phyloP scores from a whole-genome alignment of 179 eudicot genomes.

The Beta corolliflora region DNA sequence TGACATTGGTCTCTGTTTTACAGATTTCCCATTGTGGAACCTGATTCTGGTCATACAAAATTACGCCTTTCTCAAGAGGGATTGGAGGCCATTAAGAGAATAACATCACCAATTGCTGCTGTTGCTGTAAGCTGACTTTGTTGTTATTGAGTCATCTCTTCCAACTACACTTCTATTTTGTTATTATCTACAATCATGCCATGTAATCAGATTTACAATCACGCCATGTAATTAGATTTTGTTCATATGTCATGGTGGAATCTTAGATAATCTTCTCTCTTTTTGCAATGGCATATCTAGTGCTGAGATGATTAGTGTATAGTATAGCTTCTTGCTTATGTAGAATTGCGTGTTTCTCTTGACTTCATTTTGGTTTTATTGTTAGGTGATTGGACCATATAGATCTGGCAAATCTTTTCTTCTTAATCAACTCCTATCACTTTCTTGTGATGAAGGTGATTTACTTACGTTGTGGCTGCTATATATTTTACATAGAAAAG shows the following conservation, averaged over 20 bases:
- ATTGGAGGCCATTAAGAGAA: slow-evolving; percentile 84
- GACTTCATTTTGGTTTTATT: slow-evolving; percentile 27
- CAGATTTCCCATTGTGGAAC: slow-evolving; percentile 97
- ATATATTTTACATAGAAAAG: background rate
- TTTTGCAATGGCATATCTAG: background rate
- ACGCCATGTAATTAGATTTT: background rate
- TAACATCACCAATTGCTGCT: slow-evolving; percentile 80
- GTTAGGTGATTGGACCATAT: slow-evolving; percentile 95
- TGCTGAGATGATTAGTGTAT: background rate
- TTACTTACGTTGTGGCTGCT: slow-evolving; percentile 10
- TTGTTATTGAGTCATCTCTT: background rate
- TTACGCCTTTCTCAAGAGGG: slow-evolving; percentile 89
- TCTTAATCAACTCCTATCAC: slow-evolving; percentile 96
- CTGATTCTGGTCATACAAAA: slow-evolving; percentile 96
- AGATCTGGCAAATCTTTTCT: slow-evolving; percentile 96
- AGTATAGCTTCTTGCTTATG: background rate
- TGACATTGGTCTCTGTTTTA: slow-evolving; percentile 15
- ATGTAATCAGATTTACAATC: background rate
- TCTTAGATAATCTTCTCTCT: background rate
- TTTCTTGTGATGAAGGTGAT: slow-evolving; percentile 85
- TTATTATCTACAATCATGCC: background rate
- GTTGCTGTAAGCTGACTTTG: slow-evolving; percentile 73
- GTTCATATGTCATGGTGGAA: background rate
- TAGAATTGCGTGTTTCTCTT: slow-evolving; percentile 5
- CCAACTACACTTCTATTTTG: slow-evolving; percentile 7